Base-by-base conservation (phyloP, 2,329 filamentous ascomycete species). In the Phialemoniopsis sp. region DNA sequence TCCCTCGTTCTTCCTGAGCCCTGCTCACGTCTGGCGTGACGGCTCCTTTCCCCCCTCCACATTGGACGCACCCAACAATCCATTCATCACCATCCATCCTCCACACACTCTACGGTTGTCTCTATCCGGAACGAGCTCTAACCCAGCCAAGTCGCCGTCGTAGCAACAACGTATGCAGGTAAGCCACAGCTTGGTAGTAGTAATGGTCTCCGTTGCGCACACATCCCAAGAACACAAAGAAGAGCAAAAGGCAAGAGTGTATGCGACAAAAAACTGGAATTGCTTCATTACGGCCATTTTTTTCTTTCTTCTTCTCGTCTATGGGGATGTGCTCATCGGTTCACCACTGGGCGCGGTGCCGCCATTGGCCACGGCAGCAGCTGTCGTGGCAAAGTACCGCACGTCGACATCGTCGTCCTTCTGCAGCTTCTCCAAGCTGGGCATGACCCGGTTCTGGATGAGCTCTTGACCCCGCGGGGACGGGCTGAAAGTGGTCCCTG, bases 381-480 rank as follows among this genome's bases (percentile, higher is more conserved):
- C 91, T 48, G 88, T 94, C 46, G 89, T 95, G 48, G 93, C 93
- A 68, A 95, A 98, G 73, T 91, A 98, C 63, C 93, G 82, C 57
- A 98, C 93, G 68, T 98, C 93, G 52, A 97, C 91, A 68, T 98
- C 93, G 50, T 94, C 88, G 60, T 98, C 93, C 68, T 91, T 87
- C 72, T 96, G 90, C 56, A 98, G 75, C 73, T 96, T 96, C 72
- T 91, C 87, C 53, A 98, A 70, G 60, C 89, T 91, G 18, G 91
- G 90, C 57, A 95, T 68, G 58, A 97, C 84, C 57, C 87, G 84
- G 64, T 88, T 80, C 62, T 89, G 82, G 57, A 95, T 93, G 49
- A 95, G 74, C 55, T 90, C 83, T 54, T 83, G 78, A 38, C 85
- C 86, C 54, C 79, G 78, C 32, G 83, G 76, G 42, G 87, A 89